Conservation (phyloP, 1,284 basidiomycete species). For the Tremellales sp. region DNA sequence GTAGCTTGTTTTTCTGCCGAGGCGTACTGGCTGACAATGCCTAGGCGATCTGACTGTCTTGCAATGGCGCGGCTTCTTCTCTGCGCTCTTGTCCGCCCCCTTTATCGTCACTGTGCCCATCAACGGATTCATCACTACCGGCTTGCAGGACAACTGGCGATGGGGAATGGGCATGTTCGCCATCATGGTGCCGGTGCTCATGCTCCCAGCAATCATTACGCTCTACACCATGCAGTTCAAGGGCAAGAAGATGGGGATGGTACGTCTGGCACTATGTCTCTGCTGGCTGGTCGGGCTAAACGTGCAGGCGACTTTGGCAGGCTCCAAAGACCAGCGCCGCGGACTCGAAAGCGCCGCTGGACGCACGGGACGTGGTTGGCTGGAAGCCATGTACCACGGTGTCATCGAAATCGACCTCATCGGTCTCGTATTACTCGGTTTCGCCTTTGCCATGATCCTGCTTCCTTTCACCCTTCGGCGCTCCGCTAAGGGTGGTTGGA, state of each 20-base stretch:
- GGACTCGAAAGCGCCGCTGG: constrained; percentile 40
- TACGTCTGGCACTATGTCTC: neutral
- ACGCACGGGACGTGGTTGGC: constrained; percentile 1
- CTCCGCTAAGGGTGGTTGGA: constrained; percentile 26
- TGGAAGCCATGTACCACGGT: constrained; percentile 1
- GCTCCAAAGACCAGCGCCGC: constrained; percentile 11
- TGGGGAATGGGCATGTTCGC: constrained; percentile 55
- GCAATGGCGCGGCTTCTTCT: constrained; percentile 69
- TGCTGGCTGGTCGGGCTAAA: constrained; percentile 4
- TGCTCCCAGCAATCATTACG: constrained; percentile 21
- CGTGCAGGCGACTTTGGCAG: constrained; percentile 29
- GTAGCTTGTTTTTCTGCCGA: constrained; percentile 5
- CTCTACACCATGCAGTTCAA: constrained; percentile 28
- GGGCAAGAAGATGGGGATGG: constrained; percentile 26
- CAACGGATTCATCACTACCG: constrained; percentile 53
- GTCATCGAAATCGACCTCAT: constrained; percentile 33
- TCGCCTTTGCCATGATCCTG: constrained; percentile 33
- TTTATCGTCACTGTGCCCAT: constrained; percentile 53
- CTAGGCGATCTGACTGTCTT: constrained; percentile 67
- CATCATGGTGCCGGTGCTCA: constrained; percentile 34
- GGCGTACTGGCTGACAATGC: neutral
- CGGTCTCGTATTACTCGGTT: constrained; percentile 37
- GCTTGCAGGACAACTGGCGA: constrained; percentile 61
- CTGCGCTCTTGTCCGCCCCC: constrained; percentile 61
- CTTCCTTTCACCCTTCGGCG: constrained; percentile 36